Percentiles rank a stretch among this genome's conserved stretches.
These are phyloP conservation scores for Zhuliangozyma blackwelliae DNA, from an alignment of 1,139 yeast species.

Conservation along the genomic window DNA sequence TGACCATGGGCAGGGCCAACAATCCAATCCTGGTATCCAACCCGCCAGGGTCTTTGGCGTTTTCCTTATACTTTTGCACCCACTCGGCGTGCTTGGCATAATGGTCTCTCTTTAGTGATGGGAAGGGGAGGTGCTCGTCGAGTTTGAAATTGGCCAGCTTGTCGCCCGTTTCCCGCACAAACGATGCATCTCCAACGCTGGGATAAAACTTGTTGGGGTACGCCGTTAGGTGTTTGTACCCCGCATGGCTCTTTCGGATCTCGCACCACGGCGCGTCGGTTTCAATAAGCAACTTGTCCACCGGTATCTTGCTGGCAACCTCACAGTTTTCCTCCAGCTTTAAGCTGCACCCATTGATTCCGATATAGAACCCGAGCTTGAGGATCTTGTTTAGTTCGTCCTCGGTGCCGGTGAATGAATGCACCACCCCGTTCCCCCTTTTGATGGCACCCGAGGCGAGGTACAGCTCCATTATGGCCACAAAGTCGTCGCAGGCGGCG, in stretches of 20 bases:
- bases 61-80: conserved; percentile 13
- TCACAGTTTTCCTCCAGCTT: conserved; percentile 69
- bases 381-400: conserved; percentile 54
- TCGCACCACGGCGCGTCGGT: conserved; percentile 99
- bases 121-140: conserved; percentile 55
- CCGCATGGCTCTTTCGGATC: conserved; percentile 76
- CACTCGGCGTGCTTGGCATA: conserved; percentile 31
- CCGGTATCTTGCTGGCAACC: conserved; percentile 65
- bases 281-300: conserved; percentile 69
- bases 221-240: conserved; percentile 50
- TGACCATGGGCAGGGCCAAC: conserved; percentile 54
- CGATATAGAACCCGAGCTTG: conserved; percentile 61
- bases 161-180: conserved; percentile 6
- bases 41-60: conserved; percentile 6
- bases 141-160: conserved; percentile 12
- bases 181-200: conserved; percentile 14
- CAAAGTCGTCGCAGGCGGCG: conserved; percentile 79
- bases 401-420: conserved; percentile 86
- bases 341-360: conserved; percentile 91
- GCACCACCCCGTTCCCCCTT: conserved; percentile 67
- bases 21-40: conserved; percentile 21
- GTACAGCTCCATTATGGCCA: conserved; percentile 53
- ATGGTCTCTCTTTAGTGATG: conserved; percentile 63
- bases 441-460: conserved; percentile 38
- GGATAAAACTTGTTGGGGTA: conserved; percentile 60